Conservation (phyloP, 2,329 filamentous ascomycete genomes). For the Mollisiaceae sp. region DNA sequence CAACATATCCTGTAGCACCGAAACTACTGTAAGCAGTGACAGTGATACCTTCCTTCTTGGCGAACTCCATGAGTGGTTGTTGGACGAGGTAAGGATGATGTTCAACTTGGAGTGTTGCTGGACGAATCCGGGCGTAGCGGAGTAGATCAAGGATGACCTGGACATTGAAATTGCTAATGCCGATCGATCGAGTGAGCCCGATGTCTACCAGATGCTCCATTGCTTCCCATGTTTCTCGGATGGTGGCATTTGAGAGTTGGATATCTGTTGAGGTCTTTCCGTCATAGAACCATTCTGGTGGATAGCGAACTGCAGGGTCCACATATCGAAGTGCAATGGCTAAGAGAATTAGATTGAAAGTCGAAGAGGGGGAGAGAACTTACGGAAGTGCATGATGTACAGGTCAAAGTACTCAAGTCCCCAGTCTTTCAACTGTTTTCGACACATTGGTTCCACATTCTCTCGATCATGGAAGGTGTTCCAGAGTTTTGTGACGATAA, state of each 20-base stretch:
- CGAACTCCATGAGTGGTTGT: slow-evolving; percentile 68
- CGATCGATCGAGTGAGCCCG: slow-evolving; percentile 73
- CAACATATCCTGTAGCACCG: slow-evolving; percentile 75
- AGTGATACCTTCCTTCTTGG: slow-evolving; percentile 68
- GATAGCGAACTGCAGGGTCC: slow-evolving; percentile 77
- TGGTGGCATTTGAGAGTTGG: slow-evolving; percentile 67
- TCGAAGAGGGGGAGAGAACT: background rate
- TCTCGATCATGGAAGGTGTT: slow-evolving; percentile 85
- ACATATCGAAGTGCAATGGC: slow-evolving; percentile 82
- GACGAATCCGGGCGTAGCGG: slow-evolving; percentile 73
- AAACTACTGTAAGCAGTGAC: slow-evolving; percentile 85
- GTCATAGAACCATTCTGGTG: slow-evolving; percentile 72
- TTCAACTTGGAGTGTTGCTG: slow-evolving; percentile 82
- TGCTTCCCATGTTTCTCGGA: slow-evolving; percentile 80
- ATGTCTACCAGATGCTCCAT: slow-evolving; percentile 76
- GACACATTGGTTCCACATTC: slow-evolving; percentile 73
- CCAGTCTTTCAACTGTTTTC: slow-evolving; percentile 79
- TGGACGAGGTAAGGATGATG: slow-evolving; percentile 87
- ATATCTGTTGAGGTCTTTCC: slow-evolving; percentile 65
- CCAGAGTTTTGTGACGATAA: slow-evolving; percentile 92
- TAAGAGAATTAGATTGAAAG: slow-evolving; percentile 54
- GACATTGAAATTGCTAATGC: slow-evolving; percentile 80
- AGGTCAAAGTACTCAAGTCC: slow-evolving; percentile 87
- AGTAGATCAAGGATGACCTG: slow-evolving; percentile 78
- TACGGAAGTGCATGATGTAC: slow-evolving; percentile 82